Percentiles rank a stretch among this genome's conserved stretches.
Conservation (phyloP, 1,139 yeast genomes). For the Kurtzmaniella quercitrusa region DNA sequence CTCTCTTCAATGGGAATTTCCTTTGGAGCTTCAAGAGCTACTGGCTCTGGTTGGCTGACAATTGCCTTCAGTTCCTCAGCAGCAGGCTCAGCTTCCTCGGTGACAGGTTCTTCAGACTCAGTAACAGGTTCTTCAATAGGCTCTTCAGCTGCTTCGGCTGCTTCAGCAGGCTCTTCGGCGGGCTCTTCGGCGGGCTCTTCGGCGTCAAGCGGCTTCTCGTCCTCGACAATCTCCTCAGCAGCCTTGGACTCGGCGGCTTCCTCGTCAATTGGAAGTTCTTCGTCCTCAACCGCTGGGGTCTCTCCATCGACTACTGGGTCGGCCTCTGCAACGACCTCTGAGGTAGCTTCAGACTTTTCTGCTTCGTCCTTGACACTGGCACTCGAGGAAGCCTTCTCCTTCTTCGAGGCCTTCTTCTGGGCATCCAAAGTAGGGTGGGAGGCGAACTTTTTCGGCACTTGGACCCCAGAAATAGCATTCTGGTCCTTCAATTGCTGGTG, state of each 20-base stretch:
- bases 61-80: slow-evolving; percentile 13
- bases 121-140: slow-evolving; percentile 7
- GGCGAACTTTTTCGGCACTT: slow-evolving; percentile 41
- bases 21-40: slow-evolving; percentile 29
- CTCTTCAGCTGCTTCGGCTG: slow-evolving; percentile 4
- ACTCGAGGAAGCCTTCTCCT: slow-evolving; percentile 11
- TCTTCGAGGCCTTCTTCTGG: slow-evolving; percentile 16
- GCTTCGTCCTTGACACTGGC: slow-evolving; percentile 9
- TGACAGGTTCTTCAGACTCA: slow-evolving; percentile 6
- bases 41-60: slow-evolving; percentile 21
- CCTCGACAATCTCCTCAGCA: slow-evolving; percentile 2
- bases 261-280: background rate
- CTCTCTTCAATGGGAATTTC: slow-evolving; percentile 30
- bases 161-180: slow-evolving; percentile 3
- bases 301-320: slow-evolving; percentile 10
- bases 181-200: slow-evolving; percentile 4
- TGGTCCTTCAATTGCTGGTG: slow-evolving; percentile 32
- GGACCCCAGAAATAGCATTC: slow-evolving; percentile 30
- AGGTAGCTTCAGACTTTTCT: slow-evolving; percentile 10
- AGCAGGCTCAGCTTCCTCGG: background rate
- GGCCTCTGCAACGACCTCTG: slow-evolving; percentile 6
- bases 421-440: slow-evolving; percentile 39
- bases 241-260: background rate
- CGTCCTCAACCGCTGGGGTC: slow-evolving; percentile 10
- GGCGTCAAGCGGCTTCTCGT: slow-evolving; percentile 3